Conservation (phyloP, 2,329 filamentous ascomycete species). For the Pestalotiopsis sp. region DNA sequence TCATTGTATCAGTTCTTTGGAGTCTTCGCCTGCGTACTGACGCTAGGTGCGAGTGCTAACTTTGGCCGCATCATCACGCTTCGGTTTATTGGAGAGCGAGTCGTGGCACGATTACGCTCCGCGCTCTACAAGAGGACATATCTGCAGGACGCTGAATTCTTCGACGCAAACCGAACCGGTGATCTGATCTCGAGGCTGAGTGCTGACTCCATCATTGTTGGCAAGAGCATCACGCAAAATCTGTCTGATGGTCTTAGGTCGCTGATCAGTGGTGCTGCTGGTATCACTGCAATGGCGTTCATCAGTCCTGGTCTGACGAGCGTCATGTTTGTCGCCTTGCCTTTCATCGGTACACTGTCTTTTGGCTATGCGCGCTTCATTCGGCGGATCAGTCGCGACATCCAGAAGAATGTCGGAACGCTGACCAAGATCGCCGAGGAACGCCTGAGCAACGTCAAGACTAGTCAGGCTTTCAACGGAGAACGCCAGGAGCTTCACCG, state of each 20-base stretch:
- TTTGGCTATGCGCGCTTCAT: slow-evolving; percentile 91
- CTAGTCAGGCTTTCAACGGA: slow-evolving; percentile 92
- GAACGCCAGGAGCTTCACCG: slow-evolving; percentile 87
- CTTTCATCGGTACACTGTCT: slow-evolving; percentile 85
- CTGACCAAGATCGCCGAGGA: slow-evolving; percentile 98
- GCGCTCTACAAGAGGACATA: slow-evolving; percentile 90
- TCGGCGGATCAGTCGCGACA: slow-evolving; percentile 84
- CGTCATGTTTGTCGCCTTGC: slow-evolving; percentile 82
- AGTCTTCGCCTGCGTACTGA: slow-evolving; percentile 73
- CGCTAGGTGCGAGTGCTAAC: slow-evolving; percentile 83
- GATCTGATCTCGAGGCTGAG: slow-evolving; percentile 94
- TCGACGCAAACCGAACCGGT: slow-evolving; percentile 95
- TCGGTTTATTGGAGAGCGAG: slow-evolving; percentile 90
- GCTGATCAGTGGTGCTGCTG: slow-evolving; percentile 84
- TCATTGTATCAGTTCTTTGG: slow-evolving; percentile 86
- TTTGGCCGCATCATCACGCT: slow-evolving; percentile 93
- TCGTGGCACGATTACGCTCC: slow-evolving; percentile 85
- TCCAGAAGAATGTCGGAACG: slow-evolving; percentile 90
- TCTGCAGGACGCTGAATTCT: slow-evolving; percentile 98
- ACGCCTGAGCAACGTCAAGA: slow-evolving; percentile 93
- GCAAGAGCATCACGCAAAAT: slow-evolving; percentile 98
- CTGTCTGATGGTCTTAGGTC: slow-evolving; percentile 93
- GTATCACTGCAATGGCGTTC: slow-evolving; percentile 93
- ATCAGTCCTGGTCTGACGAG: slow-evolving; percentile 89
- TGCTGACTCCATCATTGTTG: slow-evolving; percentile 95